Evolutionary conservation across 2,329 filamentous ascomycete genomes (phyloP), one percentile per base, ranked within the genome.

Genomic region (Lizonia empirigonia): DNA sequence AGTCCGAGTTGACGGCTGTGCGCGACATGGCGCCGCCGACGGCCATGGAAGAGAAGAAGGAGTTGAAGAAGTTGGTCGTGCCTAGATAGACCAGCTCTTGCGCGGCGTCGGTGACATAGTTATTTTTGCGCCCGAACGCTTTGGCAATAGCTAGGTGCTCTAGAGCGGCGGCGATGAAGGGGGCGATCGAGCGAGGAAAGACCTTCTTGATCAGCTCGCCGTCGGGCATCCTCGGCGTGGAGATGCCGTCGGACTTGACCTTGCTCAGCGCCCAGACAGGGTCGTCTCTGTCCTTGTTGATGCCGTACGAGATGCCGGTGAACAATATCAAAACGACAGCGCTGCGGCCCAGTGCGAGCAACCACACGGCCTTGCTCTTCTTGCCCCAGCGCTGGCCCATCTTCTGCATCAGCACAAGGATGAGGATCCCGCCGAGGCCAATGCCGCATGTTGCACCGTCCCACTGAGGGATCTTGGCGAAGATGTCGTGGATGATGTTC

Each of bases 61-160:
- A 81, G 70, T 86, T 87, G 71, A 85, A 77, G 51, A 87, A 79
- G 68, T 87, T 87, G 32, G 80, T 79, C 13, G 82, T 69, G 8
- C 85, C 85, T 3, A 86, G 80, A 59, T 85, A 87, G 49, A 82
- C 82, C 2, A 88, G 78, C 57, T 88, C 85, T 64, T 88, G 85
- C 10, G 82, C 85, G 57, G 85, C 80, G 56, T 88, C 84, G 32
- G 84, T 82, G 7, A 78, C 76, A 63, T 88, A 88, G 60, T 81
- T 78, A 67, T 87, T 86, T 54, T 79, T 78, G 8, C 84, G 76
- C 1, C 79, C 82, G 58, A 88, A 88, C 0, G 82, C 83, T 41
- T 85, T 84, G 13, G 81, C 85, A 34, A 88, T 85, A 8, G 84
- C 84, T 4, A 86, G 78, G 58, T 88, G 85, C 58, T 88, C 85